Base-by-base conservation (phyloP, 1,139 yeast genomes). In the Kodamaea suecica region DNA sequence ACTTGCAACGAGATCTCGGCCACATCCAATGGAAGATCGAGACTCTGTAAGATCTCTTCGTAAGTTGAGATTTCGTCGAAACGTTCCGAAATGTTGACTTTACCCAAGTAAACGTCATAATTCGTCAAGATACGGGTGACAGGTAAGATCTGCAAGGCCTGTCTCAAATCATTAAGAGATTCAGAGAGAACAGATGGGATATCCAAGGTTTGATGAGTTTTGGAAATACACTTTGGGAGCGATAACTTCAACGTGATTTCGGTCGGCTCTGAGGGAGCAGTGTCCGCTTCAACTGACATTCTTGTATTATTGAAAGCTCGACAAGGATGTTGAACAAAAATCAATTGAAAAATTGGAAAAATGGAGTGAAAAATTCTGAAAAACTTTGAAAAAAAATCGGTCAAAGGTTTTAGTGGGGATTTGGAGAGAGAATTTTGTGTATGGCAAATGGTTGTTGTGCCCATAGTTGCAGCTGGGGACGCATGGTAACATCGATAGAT, bases 101-200 rank as follows among this genome's bases (percentile, higher is more conserved):
- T 73, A n/a, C 64, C 55, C 37, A 57, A 53, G 34, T 48, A 53
- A 20, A 85, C 62, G 5, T 70, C 61, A 52, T 78, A 86, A 49
- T 78, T 74, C 25, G 94, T 81, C 49, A 73, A 70, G 39, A 77
- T 80, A 47, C 73, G 71, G 29, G 81, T 72, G 20, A 68, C 66
- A 10, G 82, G 77, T 23, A 77, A 57, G 17, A 77, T 63, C 20
- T 72, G 63, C 37, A 86, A 61, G 16, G 82, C 70, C 52, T 77
- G 79, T 45, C 66, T 72, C 38, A 85, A 67, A 41, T 82, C 87
- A 34, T 71, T 63, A 39, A 84, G 52, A 19, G 78, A 59, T 45
- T 80, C 86, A 23, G 60, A 53, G 35, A 45, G 37, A 14, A 55
- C 42, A 9, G 57, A 53, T 16, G 66, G 64, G 36, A 73, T 53